These are phyloP conservation scores for Coemansia sp. DNA, from an alignment of 192 early-diverging fungal species.

Conservation along the genomic window DNA sequence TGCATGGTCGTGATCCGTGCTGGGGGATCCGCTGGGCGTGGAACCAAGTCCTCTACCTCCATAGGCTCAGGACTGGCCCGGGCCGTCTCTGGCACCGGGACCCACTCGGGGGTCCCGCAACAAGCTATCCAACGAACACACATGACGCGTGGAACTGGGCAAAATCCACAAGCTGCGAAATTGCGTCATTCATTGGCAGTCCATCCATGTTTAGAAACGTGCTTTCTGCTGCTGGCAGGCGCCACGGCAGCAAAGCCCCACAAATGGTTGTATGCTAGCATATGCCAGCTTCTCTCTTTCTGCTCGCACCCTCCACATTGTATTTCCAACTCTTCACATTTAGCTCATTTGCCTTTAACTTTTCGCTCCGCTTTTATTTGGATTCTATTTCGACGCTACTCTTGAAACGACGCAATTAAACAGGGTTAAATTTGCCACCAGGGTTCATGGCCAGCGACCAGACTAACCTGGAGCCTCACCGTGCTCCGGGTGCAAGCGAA, in stretches of 20 bases:
- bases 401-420: neutral
- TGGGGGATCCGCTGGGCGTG: too few relatives aligned
- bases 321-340: neutral
- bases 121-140: neutral
- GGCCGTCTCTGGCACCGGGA: too few relatives aligned
- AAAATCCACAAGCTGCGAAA: neutral
- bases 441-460: neutral
- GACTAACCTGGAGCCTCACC: neutral
- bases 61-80: too few relatives aligned
- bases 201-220: neutral
- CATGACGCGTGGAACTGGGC: neutral
- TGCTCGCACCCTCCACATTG: neutral
- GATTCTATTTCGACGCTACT: neutral
- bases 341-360: neutral
- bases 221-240: neutral
- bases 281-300: neutral
- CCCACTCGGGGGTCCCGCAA: too few relatives aligned
- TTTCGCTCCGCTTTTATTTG: neutral
- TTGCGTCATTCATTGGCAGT: neutral
- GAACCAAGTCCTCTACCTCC: too few relatives aligned
- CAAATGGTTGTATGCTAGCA: neutral
- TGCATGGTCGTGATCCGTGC: too few relatives aligned
- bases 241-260: neutral
- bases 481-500: conserved; percentile 1
- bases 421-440: too few relatives aligned